Percentiles rank a stretch among this genome's conserved stretches.
These are phyloP conservation scores for Backusella luteola DNA, from an alignment of 192 early-diverging fungal species.

Conservation along the genomic window DNA sequence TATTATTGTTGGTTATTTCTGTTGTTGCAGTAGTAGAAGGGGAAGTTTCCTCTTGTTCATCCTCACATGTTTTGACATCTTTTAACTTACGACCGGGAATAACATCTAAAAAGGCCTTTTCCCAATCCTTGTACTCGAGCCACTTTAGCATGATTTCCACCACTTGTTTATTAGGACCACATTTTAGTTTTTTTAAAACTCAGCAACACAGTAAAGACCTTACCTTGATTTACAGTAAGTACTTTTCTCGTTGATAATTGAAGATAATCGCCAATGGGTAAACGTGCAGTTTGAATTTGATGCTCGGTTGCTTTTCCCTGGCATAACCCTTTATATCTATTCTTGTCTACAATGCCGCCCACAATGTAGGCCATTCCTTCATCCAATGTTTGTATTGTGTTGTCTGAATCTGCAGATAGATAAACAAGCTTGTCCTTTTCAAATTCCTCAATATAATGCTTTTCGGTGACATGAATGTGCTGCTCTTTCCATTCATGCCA, in stretches of 20 bases:
- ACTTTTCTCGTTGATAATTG: slow-evolving; percentile 78
- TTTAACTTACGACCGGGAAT: slow-evolving; percentile 88
- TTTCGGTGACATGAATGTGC: slow-evolving; percentile 15
- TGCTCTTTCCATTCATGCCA: slow-evolving; percentile 38
- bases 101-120: slow-evolving; percentile 76
- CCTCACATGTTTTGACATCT: slow-evolving; percentile 22
- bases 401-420: slow-evolving; percentile 85
- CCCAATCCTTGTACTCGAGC: slow-evolving; percentile 79
- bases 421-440: slow-evolving; percentile 72
- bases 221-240: slow-evolving; percentile 91
- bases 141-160: slow-evolving; percentile 86
- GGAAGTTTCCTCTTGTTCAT: not conserved
- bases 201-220: not conserved
- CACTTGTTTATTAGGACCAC: slow-evolving; percentile 45
- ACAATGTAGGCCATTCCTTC: slow-evolving; percentile 82
- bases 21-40: not conserved
- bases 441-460: slow-evolving; percentile 39
- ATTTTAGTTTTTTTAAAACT: not conserved
- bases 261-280: slow-evolving; percentile 87
- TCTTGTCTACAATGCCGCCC: slow-evolving; percentile 95
- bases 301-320: slow-evolving; percentile 71
- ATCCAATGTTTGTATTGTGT: slow-evolving; percentile 65
- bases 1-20: not conserved
- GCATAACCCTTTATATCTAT: slow-evolving; percentile 79
- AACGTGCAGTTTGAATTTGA: slow-evolving; percentile 69